Percentiles rank a stretch among this genome's conserved stretches.
These are phyloP conservation scores for Hypocrella siamensis DNA, from an alignment of 2,329 filamentous ascomycete genomes.

Conservation along the genomic window DNA sequence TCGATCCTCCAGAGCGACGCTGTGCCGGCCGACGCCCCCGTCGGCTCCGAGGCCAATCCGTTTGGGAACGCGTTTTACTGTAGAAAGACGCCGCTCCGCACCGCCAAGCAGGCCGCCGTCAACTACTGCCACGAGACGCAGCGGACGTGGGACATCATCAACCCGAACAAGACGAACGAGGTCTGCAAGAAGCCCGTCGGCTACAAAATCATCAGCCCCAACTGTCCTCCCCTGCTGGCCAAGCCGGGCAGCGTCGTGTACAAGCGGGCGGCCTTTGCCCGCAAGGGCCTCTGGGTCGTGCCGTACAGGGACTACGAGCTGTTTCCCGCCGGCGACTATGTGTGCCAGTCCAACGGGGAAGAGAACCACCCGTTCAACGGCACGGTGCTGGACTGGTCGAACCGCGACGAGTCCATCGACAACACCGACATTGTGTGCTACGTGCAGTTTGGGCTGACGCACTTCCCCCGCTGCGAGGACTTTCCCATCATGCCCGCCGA, in stretches of 20 bases:
- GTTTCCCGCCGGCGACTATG: conserved; percentile 25
- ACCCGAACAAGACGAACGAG: conserved; percentile 22
- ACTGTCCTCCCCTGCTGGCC: conserved; percentile 31
- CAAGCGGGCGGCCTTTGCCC: conserved; percentile 23
- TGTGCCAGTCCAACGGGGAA: conserved; percentile 27
- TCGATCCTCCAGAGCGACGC: conserved; percentile 59
- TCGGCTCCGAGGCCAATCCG: conserved; percentile 52
- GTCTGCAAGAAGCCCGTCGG: conserved; percentile 25
- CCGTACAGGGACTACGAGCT: conserved; percentile 24
- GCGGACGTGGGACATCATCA: conserved; percentile 20
- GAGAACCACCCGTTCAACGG: conserved; percentile 9
- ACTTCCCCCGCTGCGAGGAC: conserved; percentile 47
- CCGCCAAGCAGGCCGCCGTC: conserved; percentile 8
- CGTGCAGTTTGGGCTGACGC: conserved; percentile 38
- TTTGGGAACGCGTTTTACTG: conserved; percentile 59
- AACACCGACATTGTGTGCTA: conserved; percentile 36
- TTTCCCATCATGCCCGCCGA: conserved; percentile 56
- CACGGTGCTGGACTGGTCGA: conserved; percentile 28
- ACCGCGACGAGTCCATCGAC: conserved; percentile 29
- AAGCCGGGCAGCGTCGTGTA: conserved; percentile 21
- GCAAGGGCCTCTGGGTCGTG: conserved; percentile 26
- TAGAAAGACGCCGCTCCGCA: conserved; percentile 12
- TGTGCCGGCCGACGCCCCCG: conserved; percentile 39
- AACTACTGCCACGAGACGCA: conserved; percentile 14
- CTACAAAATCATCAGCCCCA: conserved; percentile 27